phyloP scores from a whole-genome alignment of 2,329 filamentous ascomycete species.

The Dissoconium aciculare region DNA sequence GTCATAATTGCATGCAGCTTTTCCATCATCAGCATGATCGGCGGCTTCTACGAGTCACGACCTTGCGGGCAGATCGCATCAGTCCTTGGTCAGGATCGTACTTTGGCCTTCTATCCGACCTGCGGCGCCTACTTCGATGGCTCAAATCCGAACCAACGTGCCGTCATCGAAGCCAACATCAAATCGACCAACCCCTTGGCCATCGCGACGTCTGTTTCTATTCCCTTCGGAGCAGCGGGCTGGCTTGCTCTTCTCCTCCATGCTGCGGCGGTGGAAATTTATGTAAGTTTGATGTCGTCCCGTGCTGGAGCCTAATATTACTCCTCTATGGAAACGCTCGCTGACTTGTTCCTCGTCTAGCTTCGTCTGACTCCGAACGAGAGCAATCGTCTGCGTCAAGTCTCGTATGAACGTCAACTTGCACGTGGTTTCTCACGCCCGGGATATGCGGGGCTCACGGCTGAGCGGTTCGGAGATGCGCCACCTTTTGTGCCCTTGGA shows the following conservation, averaged over 20 bases:
- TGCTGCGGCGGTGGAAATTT: constrained; percentile 26
- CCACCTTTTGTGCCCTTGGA: too few species aligned
- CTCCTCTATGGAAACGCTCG: too few species aligned
- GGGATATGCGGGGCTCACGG: constrained; percentile 33
- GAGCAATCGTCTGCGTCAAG: constrained; percentile 37
- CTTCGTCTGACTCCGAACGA: constrained; percentile 39
- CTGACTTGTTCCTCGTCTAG: too few species aligned
- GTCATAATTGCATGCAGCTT: too few species aligned
- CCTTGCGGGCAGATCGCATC: constrained; percentile 38
- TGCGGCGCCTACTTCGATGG: constrained; percentile 31
- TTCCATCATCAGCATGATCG: constrained; percentile 27
- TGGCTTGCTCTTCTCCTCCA: constrained; percentile 43
- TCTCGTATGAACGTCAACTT: constrained; percentile 42
- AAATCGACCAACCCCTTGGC: constrained; percentile 11
- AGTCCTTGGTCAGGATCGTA: constrained; percentile 17
- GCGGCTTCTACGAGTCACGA: constrained; percentile 24
- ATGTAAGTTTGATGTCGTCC: constrained; percentile 28
- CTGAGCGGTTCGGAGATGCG: constrained; percentile 24
- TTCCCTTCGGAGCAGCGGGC: constrained; percentile 37
- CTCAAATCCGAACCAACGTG: constrained; percentile 7
- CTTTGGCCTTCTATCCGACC: constrained; percentile 28
- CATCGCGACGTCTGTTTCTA: constrained; percentile 28
- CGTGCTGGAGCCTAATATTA: too few species aligned
- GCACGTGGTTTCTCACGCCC: constrained; percentile 39
- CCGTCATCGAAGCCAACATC: constrained; percentile 19